Base-by-base conservation (phyloP, 305 asterid species). In the Fraxinus velutina region DNA sequence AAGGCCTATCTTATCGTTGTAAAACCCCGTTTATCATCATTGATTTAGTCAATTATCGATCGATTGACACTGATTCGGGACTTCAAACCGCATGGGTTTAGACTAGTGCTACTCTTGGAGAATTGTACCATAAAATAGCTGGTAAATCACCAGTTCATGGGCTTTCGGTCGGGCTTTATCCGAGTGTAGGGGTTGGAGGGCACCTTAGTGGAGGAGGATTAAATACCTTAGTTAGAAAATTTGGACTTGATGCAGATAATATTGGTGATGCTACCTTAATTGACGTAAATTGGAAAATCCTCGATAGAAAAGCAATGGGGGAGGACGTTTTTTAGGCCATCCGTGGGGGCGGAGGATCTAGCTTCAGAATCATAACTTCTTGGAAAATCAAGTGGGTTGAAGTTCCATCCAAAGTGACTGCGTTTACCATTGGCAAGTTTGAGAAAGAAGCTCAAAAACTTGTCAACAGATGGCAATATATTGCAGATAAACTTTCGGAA, bases 371-470 rank as follows among this genome's bases (percentile, higher is more conserved):
- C 77, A n/a, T 73, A 19, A 6, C 27, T 8, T 19, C 55, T 22
- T 73, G 77, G 77, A 73, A 73, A 73, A 36, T 73, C 32, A 73
- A 73, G 32, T 44, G 37, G 33, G 77, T 73, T 7, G 37, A 24
- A 74, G 78, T 74, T 74, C 78, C 60, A 9, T 42, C 57, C 32
- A 47, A 34, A 19, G 78, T 74, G 60, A 37, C 33, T 4, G 60
- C 21, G 19, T 74, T 74, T 29, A 37, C 3, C 15, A 0, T 10
- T 9, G 4, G 8, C 34, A 74, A 12, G 33, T 13, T 74, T 10
- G 33, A 30, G 3, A 21, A 37, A 19, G 17, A 37, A 74, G 57
- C 9, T 2, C 19, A 10, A 36, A 6, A 74, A 10, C 78, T 74
- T 21, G 60, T 74, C 34, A 15, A 74, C 4, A 39, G 24, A 74